Evolutionary conservation across 345 rosid genomes (phyloP), one percentile per base, ranked within the genome.

Genomic region (Salix viminalis): DNA sequence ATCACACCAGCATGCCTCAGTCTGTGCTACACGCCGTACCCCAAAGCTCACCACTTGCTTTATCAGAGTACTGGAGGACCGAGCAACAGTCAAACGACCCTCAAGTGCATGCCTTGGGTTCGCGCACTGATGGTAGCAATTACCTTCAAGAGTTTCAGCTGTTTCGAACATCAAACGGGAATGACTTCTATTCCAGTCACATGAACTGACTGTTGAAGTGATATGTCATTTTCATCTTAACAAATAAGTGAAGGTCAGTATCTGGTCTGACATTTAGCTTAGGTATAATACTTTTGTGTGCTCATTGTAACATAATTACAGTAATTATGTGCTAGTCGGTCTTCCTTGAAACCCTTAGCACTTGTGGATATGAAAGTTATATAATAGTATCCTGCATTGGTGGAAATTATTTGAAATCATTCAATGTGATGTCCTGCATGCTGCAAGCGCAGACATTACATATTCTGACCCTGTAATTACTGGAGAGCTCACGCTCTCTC

Each of bases 111-210:
- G 7, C 75, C 61, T 60, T 70, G 61, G 26, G 83, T 50, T 65
- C 79, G 44, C 79, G 83, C 26, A 68, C 77, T 62, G 84, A 77
- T 48, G 74, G 81, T 26, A 74, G 67, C 77, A 77, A 70, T 72
- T 88, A 80, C 80, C 79, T 77, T 56, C 91, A 79, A 77, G 88
- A 86, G 82, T 80, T 83, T 79, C 89, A 67, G 74, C 84, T 79
- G 72, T 75, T 80, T 56, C 78, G 82, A 75, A 65, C 75, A 44
- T 81, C 87, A 2, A 85, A 84, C 50, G 91, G 88, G 26, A 37
- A 54, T 30, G 83, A 76, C 82, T 89, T 83, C 75, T 84, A 84
- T 80, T 77, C 85, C 71, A 83, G 76, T 71, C 85, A 82, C 60
- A 67, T 88, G 77, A 86, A 85, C 82, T 91, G 83, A 89, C 41